These are phyloP conservation scores for Dendrobium nobile DNA, from an alignment of 106 monocot species.

Conservation along the genomic window DNA sequence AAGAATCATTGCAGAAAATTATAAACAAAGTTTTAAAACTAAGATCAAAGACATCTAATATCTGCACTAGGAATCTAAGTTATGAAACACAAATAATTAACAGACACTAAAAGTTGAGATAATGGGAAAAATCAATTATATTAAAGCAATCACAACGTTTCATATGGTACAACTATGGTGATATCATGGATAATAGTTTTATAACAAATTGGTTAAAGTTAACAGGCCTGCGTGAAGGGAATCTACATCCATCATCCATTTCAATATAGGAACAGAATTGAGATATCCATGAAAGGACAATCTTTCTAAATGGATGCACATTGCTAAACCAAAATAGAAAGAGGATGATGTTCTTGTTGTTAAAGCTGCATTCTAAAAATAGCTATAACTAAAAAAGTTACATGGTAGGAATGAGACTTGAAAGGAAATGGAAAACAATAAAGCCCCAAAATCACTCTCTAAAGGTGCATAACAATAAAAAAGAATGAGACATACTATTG, in stretches of 20 bases:
- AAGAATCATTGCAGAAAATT: slow-evolving; percentile 6
- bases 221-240: background rate
- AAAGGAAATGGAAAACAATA: no score
- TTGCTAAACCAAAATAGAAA: background rate
- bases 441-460: no score
- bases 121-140: background rate
- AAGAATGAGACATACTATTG: no score
- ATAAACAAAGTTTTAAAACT: slow-evolving; percentile 4
- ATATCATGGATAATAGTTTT: background rate
- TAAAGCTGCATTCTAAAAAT: no score
- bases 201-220: background rate
- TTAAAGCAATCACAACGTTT: background rate
- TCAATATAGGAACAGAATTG: background rate
- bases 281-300: background rate
- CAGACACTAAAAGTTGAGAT: background rate
- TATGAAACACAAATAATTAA: background rate
- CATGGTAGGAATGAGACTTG: no score
- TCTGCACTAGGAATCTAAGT: background rate
- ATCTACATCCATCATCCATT: slow-evolving; percentile 1
- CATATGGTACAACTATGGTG: background rate
- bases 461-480: no score
- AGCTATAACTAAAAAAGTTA: no score
- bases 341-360: background rate
- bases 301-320: background rate
- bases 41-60: background rate